phyloP scores from a whole-genome alignment of 164 flowering plant genomes.

The Cinnamomum chago region DNA sequence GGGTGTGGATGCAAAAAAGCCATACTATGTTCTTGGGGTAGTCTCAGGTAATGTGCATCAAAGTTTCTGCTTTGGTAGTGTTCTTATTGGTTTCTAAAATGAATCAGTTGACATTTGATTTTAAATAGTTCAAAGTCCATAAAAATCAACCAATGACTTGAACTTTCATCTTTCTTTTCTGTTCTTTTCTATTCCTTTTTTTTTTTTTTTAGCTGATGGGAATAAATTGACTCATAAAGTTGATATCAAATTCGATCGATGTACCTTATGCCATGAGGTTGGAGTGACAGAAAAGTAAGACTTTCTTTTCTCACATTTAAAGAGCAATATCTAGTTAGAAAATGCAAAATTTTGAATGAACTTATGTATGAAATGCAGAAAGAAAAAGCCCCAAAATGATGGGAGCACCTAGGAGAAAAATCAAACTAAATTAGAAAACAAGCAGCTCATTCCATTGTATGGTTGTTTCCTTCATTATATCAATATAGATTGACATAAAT shows the following conservation, averaged over 20 bases:
- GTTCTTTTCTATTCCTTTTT: neutral
- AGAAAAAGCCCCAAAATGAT: neutral
- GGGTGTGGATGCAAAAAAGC: slow-evolving; percentile 13
- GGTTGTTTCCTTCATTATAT: neutral
- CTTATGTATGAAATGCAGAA: neutral
- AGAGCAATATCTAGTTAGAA: neutral
- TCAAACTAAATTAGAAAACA: neutral
- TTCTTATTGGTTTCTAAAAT: neutral
- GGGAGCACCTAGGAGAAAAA: neutral
- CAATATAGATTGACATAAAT: too few relatives aligned
- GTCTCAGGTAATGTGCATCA: slow-evolving; percentile 7
- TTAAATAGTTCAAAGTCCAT: too few relatives aligned
- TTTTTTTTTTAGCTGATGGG: slow-evolving; percentile 14
- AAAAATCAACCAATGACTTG: neutral
- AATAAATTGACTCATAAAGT: slow-evolving; percentile 11
- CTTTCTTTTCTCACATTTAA: neutral
- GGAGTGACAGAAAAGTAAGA: slow-evolving; percentile 15
- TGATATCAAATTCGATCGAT: slow-evolving; percentile 6
- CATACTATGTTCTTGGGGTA: slow-evolving; percentile 9
- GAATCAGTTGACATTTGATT: neutral
- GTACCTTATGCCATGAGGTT: slow-evolving; percentile 14
- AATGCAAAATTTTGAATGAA: neutral
- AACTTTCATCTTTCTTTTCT: neutral
- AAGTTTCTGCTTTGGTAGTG: neutral
- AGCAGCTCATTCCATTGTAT: neutral